Evolutionary conservation across 108 stramenopile species (phyloP).

Genomic region (Asterionellopsis glacialis): DNA sequence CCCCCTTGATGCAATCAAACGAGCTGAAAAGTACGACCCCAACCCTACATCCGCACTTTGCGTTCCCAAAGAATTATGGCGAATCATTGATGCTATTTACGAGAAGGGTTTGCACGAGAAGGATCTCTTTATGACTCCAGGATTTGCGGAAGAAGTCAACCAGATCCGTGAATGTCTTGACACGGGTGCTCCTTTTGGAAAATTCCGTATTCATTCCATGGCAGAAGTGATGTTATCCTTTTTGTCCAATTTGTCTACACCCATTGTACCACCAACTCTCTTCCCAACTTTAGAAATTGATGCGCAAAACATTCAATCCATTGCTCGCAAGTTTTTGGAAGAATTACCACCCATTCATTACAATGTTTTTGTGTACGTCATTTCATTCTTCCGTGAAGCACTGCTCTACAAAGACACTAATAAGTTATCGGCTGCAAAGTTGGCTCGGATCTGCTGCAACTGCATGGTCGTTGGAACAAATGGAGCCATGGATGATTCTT

Average conservation of each 20-base stretch:
- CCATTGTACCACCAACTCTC: slow-evolving; percentile 73
- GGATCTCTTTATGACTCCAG: slow-evolving; percentile 80
- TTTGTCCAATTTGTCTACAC: slow-evolving; percentile 70
- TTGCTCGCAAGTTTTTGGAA: slow-evolving; percentile 79
- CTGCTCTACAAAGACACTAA: slow-evolving; percentile 70
- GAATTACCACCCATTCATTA: slow-evolving; percentile 90
- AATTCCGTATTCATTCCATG: slow-evolving; percentile 72
- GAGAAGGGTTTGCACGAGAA: slow-evolving; percentile 77
- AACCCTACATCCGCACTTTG: slow-evolving; percentile 61
- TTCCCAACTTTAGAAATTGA: slow-evolving; percentile 86
- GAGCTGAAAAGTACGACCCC: slow-evolving; percentile 58
- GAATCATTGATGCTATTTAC: slow-evolving; percentile 91
- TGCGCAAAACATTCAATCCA: slow-evolving; percentile 70
- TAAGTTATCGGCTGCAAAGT: slow-evolving; percentile 62
- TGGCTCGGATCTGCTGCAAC: slow-evolving; percentile 76
- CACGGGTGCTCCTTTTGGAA: slow-evolving; percentile 66
- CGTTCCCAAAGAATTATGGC: slow-evolving; percentile 96
- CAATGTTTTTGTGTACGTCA: slow-evolving; percentile 95
- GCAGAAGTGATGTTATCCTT: slow-evolving; percentile 77
- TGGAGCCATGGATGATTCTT: slow-evolving; percentile 46
- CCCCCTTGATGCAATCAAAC: slow-evolving; percentile 75
- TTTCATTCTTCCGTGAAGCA: slow-evolving; percentile 92
- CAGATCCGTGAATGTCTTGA: slow-evolving; percentile 89
- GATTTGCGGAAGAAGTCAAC: slow-evolving; percentile 68
- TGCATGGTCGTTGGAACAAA: slow-evolving; percentile 53